Conservation (phyloP, 2,329 filamentous ascomycete species). For the Colletotrichum sublineola region DNA sequence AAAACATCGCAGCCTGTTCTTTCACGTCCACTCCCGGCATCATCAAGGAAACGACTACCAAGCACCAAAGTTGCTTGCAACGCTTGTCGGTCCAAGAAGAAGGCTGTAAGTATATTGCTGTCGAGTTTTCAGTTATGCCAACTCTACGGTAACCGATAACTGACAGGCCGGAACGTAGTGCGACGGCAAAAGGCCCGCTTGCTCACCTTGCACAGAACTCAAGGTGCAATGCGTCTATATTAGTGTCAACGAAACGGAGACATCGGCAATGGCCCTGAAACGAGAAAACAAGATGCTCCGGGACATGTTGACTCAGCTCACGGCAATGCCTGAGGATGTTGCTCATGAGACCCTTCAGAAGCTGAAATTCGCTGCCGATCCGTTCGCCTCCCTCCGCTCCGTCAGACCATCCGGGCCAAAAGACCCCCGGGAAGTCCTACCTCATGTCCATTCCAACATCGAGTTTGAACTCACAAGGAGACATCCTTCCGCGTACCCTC, state of each 20-base stretch:
- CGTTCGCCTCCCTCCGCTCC: conserved; percentile 35
- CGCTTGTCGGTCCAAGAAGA: conserved; percentile 45
- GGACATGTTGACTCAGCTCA: conserved; percentile 45
- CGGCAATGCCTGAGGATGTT: conserved; percentile 43
- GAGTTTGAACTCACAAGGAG: conserved; percentile 36
- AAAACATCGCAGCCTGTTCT: conserved; percentile 3
- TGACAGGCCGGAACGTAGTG: conserved; percentile 35
- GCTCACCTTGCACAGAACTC: conserved; percentile 42
- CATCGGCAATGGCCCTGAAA: conserved; percentile 36
- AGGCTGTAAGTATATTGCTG: conserved; percentile 40
- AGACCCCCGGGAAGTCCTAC: conserved; percentile 22
- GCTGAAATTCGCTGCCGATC: conserved; percentile 45
- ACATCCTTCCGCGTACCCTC: conserved; percentile 33
- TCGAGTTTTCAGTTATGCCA: neutral
- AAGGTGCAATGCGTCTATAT: conserved; percentile 41
- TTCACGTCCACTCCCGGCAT: conserved; percentile 16
- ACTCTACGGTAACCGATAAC: neutral
- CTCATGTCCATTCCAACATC: conserved; percentile 31
- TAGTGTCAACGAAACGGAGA: conserved; percentile 41
- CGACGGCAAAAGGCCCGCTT: conserved; percentile 43
- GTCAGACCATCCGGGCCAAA: conserved; percentile 22
- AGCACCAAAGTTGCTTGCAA: conserved; percentile 45
- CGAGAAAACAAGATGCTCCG: conserved; percentile 44
- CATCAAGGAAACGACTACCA: conserved; percentile 14
- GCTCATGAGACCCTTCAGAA: conserved; percentile 41